These are phyloP conservation scores for Allomyces javanicus DNA, from an alignment of 192 early-diverging fungal species.

Conservation along the genomic window DNA sequence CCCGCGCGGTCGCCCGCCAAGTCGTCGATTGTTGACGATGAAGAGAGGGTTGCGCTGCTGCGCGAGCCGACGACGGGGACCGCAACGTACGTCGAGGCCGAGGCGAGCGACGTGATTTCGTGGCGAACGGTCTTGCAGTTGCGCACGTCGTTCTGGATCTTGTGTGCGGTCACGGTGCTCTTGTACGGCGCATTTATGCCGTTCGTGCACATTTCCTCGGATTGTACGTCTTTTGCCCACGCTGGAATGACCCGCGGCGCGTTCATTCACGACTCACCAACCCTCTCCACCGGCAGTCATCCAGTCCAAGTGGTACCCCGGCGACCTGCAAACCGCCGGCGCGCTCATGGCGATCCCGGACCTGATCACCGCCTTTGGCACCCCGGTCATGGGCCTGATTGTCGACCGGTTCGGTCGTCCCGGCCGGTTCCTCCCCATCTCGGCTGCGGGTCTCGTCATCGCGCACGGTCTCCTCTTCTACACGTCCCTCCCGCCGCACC, in stretches of 20 bases:
- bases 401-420: constrained; percentile 19
- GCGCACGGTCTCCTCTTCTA: constrained; percentile 25
- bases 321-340: constrained; percentile 26
- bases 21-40: no score
- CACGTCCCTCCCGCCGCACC: constrained; percentile 19
- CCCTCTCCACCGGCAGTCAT: background rate
- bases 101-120: no score
- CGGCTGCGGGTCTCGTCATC: constrained; percentile 20
- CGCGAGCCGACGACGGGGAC: no score
- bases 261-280: no score
- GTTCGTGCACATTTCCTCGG: constrained; percentile 31
- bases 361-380: constrained; percentile 3
- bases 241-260: no score
- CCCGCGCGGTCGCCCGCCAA: no score
- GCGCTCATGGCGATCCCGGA: constrained; percentile 21
- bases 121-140: constrained; percentile 3
- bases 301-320: constrained; percentile 28
- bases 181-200: constrained; percentile 32
- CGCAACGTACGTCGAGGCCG: no score
- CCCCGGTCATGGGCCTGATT: background rate
- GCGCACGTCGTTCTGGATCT: constrained; percentile 25
- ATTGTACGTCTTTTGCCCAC: constrained; percentile 3
- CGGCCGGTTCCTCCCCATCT: constrained; percentile 19
- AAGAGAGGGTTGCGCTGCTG: no score
- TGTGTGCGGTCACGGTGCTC: constrained; percentile 29